A percentile compares a stretch with the other conserved stretches of the same genome.
phyloP scores from a whole-genome alignment of 2,329 filamentous ascomycete genomes.

The Pestalotiopsis sp. region DNA sequence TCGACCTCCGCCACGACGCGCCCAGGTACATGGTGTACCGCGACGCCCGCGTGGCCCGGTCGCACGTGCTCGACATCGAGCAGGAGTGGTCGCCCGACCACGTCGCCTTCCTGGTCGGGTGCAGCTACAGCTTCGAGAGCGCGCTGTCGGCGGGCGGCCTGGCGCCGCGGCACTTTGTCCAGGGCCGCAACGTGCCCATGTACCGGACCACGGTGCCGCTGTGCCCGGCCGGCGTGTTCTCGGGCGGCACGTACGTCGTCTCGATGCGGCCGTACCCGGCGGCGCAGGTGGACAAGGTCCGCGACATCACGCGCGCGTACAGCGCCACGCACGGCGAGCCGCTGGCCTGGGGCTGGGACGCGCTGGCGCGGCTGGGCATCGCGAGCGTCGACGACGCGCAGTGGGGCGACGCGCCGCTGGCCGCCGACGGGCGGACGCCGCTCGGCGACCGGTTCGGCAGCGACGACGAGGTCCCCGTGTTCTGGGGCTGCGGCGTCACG shows the following conservation, averaged over 20 bases:
- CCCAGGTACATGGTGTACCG: slow-evolving; percentile 62
- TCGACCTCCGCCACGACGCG: slow-evolving; percentile 61
- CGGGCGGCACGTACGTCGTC: slow-evolving; percentile 56
- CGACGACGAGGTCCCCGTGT: slow-evolving; percentile 54
- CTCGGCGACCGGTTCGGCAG: slow-evolving; percentile 33
- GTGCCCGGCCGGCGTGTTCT: slow-evolving; percentile 61
- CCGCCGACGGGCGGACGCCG: slow-evolving; percentile 38
- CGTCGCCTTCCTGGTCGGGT: slow-evolving; percentile 65
- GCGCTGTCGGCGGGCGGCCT: slow-evolving; percentile 55
- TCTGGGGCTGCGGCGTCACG: slow-evolving; percentile 69
- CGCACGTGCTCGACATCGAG: slow-evolving; percentile 44
- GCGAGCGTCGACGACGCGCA: slow-evolving; percentile 53
- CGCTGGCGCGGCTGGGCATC: slow-evolving; percentile 54
- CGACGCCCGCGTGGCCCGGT: slow-evolving; percentile 43
- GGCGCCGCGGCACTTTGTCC: slow-evolving; percentile 50
- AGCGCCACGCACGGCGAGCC: slow-evolving; percentile 64
- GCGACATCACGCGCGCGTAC: slow-evolving; percentile 58
- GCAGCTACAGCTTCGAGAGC: slow-evolving; percentile 65
- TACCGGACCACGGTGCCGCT: slow-evolving; percentile 61
- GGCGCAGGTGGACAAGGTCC: slow-evolving; percentile 52
- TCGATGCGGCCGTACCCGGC: slow-evolving; percentile 63
- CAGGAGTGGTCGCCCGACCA: slow-evolving; percentile 60
- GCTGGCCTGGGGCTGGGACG: slow-evolving; percentile 67
- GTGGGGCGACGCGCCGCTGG: slow-evolving; percentile 57
- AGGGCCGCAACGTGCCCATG: slow-evolving; percentile 60